Conservation (phyloP, 768 basidiomycete species). For the Auriscalpium microsporum region DNA sequence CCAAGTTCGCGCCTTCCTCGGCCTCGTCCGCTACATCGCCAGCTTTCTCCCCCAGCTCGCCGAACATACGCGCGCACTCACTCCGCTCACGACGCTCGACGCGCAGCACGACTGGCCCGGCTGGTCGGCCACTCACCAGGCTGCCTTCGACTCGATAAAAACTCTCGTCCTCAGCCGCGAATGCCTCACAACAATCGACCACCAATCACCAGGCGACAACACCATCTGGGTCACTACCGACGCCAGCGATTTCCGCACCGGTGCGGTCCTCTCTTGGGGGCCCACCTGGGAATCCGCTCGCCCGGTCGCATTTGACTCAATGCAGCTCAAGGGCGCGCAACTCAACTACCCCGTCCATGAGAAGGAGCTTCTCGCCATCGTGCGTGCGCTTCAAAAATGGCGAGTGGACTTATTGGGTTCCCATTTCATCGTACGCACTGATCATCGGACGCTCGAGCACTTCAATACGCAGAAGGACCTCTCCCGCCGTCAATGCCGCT, state of each 20-base stretch:
- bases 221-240: slow-evolving; percentile 29
- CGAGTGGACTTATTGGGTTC: slow-evolving; percentile 15
- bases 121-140: slow-evolving; percentile 23
- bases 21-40: slow-evolving; percentile 22
- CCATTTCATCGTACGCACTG: slow-evolving; percentile 24
- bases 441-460: slow-evolving; percentile 29
- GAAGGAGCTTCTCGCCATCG: slow-evolving; percentile 30
- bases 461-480: background rate
- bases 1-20: slow-evolving; percentile 13
- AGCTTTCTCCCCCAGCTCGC: slow-evolving; percentile 24
- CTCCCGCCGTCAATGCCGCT: slow-evolving; percentile 9
- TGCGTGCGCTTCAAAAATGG: slow-evolving; percentile 22
- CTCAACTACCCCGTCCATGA: slow-evolving; percentile 32
- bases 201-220: slow-evolving; percentile 20
- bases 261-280: slow-evolving; percentile 8
- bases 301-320: slow-evolving; percentile 26
- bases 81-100: slow-evolving; percentile 19
- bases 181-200: slow-evolving; percentile 26
- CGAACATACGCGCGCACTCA: slow-evolving; percentile 21
- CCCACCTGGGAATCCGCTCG: slow-evolving; percentile 22
- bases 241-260: slow-evolving; percentile 23
- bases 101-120: slow-evolving; percentile 13
- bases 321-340: slow-evolving; percentile 22
- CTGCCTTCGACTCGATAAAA: slow-evolving; percentile 31
- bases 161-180: slow-evolving; percentile 16